Conservation (phyloP, 225 moss, liverwort and hornwort genomes). For the Ulota crispa region DNA sequence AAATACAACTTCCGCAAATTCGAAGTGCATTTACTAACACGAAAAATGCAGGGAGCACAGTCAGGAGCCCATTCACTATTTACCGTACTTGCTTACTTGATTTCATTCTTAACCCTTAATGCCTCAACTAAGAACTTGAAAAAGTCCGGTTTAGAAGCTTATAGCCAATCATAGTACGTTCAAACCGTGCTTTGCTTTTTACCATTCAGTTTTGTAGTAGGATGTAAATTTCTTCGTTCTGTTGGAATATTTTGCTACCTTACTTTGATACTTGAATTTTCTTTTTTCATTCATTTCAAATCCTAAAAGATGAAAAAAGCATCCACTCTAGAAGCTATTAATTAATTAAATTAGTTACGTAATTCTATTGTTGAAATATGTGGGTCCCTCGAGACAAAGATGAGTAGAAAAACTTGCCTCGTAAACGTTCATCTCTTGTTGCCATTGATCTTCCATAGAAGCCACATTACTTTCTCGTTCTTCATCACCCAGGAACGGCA, state of each 20-base stretch:
- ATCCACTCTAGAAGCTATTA: neutral
- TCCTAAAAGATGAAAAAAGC: neutral
- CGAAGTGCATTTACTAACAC: neutral
- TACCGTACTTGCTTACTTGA: neutral
- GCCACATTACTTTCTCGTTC: constrained; percentile 98
- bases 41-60: constrained; percentile 10
- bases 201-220: neutral
- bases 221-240: neutral
- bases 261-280: neutral
- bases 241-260: neutral
- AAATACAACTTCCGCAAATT: neutral
- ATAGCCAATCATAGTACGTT: neutral
- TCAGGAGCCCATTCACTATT: neutral
- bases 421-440: constrained; percentile 98
- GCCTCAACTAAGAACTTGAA: neutral
- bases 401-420: constrained; percentile 52
- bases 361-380: neutral
- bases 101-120: neutral
- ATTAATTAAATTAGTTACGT: neutral
- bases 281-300: neutral
- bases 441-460: constrained; percentile 99
- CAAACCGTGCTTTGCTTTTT: neutral
- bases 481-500: constrained; percentile 92
- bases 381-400: neutral
- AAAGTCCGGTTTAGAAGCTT: too few species aligned